Evolutionary conservation across 2,329 filamentous ascomycete species (phyloP), one percentile per base, ranked within the genome.

Genomic region (Ophiostoma ulmi): DNA sequence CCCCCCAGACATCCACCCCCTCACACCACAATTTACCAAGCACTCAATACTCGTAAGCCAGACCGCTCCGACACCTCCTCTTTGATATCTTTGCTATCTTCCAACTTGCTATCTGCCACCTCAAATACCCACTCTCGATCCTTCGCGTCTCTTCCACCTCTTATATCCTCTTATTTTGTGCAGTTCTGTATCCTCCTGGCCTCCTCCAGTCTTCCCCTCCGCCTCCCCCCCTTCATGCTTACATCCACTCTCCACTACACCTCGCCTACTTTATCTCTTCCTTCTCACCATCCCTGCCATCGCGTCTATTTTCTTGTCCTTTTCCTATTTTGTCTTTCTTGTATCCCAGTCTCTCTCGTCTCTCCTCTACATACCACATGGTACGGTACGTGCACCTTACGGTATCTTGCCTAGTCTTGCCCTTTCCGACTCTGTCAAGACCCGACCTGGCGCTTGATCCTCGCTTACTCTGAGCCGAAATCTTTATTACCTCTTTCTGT

Each of bases 121-220:
- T 48, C 44, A 14, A n/a, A 20, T 17, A 48, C 20, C 44, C 44
- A 48, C 38, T 36, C 48, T 36, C 31, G 61, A 69, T 72, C 70
- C 71, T 72, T 72, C 69, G 69, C 72, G 71, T 58, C 69, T 72
- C 58, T 70, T 71, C 69, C 70, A 67, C 31, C 61, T 65, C 17
- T 65, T 6, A 39, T 22, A 35, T n/a, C 6, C 20, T 38, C 11
- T 36, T 58, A 58, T 26, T 58, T 5, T 58, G 31, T 58, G 52
- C 41, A 44, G 31, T 31, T 17, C 17, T 44, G 41, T 44, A 13
- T 44, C 41, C 48, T 26, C 20, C 20, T 55, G 17, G 48, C 48
- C 20, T 55, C 48, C 48, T 44, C 17, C 48, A 1, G n/a, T 20
- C 17, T 2, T 22, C 20, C 58, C 31, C 5, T 36, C 17, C 14